Percentiles rank a stretch among this genome's conserved stretches.
Evolutionary conservation across 371 early-diverging fungal genomes (phyloP).

Genomic region (Mortierella sp.): DNA sequence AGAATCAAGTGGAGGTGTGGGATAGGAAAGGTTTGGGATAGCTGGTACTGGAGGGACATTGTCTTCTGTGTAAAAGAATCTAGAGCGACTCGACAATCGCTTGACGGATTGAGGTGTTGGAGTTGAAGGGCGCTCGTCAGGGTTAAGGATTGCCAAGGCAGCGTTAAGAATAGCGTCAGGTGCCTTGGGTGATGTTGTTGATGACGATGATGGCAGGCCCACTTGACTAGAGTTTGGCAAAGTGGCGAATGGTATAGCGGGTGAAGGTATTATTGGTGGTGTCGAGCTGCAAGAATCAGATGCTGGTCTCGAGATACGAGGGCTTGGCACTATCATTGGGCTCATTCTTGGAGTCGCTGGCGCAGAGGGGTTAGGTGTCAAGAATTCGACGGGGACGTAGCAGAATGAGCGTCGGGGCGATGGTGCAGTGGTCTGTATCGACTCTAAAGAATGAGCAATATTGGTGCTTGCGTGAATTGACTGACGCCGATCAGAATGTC

Average conservation of each 20-base stretch:
- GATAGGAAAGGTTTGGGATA: not conserved
- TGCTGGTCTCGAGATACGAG: not conserved
- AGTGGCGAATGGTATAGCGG: not conserved
- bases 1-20: no score
- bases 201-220: no score
- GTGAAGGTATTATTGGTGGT: not conserved
- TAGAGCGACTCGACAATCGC: not conserved
- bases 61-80: not conserved
- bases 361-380: constrained; percentile 17
- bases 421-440: not conserved
- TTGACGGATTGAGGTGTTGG: not conserved
- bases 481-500: not conserved
- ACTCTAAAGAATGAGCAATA: not conserved
- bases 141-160: not conserved
- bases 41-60: constrained; percentile 2
- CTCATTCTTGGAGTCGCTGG: constrained; percentile 20
- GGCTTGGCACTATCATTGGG: constrained; percentile 14
- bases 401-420: constrained; percentile 19
- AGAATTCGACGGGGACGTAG: constrained; percentile 22
- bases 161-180: constrained; percentile 1
- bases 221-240: not conserved
- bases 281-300: constrained; percentile 1
- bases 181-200: not conserved
- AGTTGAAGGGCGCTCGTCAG: not conserved
- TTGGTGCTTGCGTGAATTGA: not conserved